Percentiles rank a stretch among this genome's conserved stretches.
These are phyloP conservation scores for Dalbergia cultrata DNA, from an alignment of 306 rosid genomes.

Conservation along the genomic window DNA sequence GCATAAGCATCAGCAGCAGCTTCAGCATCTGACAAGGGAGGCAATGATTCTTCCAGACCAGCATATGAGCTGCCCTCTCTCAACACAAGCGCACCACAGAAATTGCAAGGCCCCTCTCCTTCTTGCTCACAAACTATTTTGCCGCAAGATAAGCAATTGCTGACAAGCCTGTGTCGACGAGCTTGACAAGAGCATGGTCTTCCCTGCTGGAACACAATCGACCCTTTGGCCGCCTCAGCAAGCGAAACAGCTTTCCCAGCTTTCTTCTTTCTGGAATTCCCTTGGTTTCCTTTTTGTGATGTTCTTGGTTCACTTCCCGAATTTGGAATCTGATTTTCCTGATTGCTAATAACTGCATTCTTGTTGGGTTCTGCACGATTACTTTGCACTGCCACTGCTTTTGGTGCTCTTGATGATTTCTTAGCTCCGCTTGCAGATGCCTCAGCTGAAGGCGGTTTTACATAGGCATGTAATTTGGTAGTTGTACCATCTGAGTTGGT, in stretches of 20 bases:
- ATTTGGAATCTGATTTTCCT: slow-evolving; percentile 54
- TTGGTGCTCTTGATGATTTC: slow-evolving; percentile 67
- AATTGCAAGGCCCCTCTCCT: slow-evolving; percentile 98
- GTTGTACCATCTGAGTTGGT: slow-evolving; percentile 53
- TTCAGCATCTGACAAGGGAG: slow-evolving; percentile 72
- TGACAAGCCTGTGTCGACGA: slow-evolving; percentile 73
- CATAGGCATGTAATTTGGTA: slow-evolving; percentile 77
- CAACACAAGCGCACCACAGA: slow-evolving; percentile 92
- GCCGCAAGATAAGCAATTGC: slow-evolving; percentile 95
- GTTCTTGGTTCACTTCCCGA: slow-evolving; percentile 54
- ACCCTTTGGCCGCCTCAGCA: slow-evolving; percentile 93
- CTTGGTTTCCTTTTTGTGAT: slow-evolving; percentile 67
- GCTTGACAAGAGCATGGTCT: slow-evolving; percentile 94
- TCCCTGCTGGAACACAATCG: slow-evolving; percentile 92
- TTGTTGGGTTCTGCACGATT: slow-evolving; percentile 57
- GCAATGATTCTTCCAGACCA: slow-evolving; percentile 81
- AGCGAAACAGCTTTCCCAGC: slow-evolving; percentile 78
- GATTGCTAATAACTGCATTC: slow-evolving; percentile 44
- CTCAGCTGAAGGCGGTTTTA: slow-evolving; percentile 79
- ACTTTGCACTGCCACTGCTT: slow-evolving; percentile 49
- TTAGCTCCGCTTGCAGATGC: slow-evolving; percentile 61
- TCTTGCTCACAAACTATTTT: slow-evolving; percentile 97
- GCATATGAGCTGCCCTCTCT: slow-evolving; percentile 89
- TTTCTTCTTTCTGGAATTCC: slow-evolving; percentile 81
- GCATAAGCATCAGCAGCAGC: slow-evolving; percentile 94